Percentiles rank a stretch among this genome's conserved stretches.
phyloP scores from a whole-genome alignment of 2,329 filamentous ascomycete genomes.

The Fusarium beomiforme region DNA sequence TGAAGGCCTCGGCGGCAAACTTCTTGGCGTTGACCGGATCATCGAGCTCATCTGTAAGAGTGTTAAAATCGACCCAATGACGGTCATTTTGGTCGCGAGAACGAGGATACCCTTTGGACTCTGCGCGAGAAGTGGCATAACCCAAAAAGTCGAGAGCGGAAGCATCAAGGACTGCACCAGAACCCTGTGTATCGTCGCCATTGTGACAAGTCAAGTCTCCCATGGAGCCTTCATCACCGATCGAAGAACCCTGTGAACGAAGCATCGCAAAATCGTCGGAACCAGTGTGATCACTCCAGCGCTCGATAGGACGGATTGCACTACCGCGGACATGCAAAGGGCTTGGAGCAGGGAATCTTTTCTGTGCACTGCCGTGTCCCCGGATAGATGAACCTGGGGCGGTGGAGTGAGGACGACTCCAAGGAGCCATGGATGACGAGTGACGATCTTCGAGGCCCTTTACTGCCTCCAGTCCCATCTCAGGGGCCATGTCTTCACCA shows the following conservation, averaged over 20 bases:
- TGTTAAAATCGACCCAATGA: conserved; percentile 71
- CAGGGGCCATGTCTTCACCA: conserved; percentile 60
- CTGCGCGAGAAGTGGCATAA: conserved; percentile 53
- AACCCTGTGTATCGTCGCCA: conserved; percentile 45
- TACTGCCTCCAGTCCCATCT: conserved; percentile 75
- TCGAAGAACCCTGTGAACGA: conserved; percentile 46
- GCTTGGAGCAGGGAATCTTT: conserved; percentile 47
- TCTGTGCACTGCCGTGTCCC: conserved; percentile 52
- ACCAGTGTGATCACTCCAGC: conserved; percentile 56
- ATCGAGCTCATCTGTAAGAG: conserved; percentile 75
- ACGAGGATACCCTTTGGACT: conserved; percentile 46
- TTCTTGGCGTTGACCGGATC: conserved; percentile 64
- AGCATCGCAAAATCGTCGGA: conserved; percentile 47
- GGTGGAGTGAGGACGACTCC: conserved; percentile 59
- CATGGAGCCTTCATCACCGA: conserved; percentile 39
- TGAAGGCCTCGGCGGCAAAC: conserved; percentile 79
- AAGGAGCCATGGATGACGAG: conserved; percentile 62
- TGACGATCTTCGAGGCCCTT: conserved; percentile 74
- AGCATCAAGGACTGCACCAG: conserved; percentile 53
- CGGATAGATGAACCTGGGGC: conserved; percentile 59
- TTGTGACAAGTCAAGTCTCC: conserved; percentile 30
- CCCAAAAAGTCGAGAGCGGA: conserved; percentile 58
- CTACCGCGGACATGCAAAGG: conserved; percentile 52
- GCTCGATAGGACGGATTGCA: conserved; percentile 54
- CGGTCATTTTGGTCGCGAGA: conserved; percentile 47